Base-by-base conservation (phyloP, 2,329 filamentous ascomycete genomes). In the Penicillium hesseltinei region DNA sequence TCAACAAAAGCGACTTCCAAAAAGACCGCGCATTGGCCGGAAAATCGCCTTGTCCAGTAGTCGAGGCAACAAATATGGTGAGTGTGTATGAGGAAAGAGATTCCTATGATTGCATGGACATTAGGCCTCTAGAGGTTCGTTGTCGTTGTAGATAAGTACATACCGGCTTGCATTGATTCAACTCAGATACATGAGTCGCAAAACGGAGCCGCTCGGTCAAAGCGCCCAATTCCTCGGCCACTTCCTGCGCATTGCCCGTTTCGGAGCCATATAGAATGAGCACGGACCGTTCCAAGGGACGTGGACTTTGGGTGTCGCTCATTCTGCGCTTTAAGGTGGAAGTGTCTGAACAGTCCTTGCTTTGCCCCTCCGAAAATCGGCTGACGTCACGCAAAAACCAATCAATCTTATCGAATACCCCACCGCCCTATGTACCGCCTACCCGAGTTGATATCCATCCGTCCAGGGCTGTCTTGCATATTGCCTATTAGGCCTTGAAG, bases 11-110 rank as follows among this genome's bases (percentile, higher is more conserved):
- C 58, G 86, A 89, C 70, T 85, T 91, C 94, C 94, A 99, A 70
- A 99, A 92, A 1, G 77, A 78, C 43, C 86, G 82, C 3, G 89
- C 86, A 79, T 97, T 97, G 55, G 85, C 84, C 2, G 94, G 94
- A 71, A 97, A 83, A 63, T 97, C 92, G 6, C 94, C 94, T 76
- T 99, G 93, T 5, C 94, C 94, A 0, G 94, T 96, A 0, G 94
- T 99, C 5, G 94, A 95, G 21, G 95, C 80, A 59, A 91, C 86
- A 67, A 99, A 90, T 50, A 97, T 80, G 1, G 68, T 71, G 11
- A 75, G 58, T 6, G 69, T 71, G 48, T 77, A 74, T 1, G 66
- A 67, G n/a, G 56, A 59, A n/a, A 79, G 64, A 0, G 59, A 54
- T 33, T 72, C 69, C 75, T 77, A 54, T 5, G 27, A n/a, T 5